Evolutionary conservation across 1,139 yeast species (phyloP).

Genomic region (Geotrichum histeridarum): DNA sequence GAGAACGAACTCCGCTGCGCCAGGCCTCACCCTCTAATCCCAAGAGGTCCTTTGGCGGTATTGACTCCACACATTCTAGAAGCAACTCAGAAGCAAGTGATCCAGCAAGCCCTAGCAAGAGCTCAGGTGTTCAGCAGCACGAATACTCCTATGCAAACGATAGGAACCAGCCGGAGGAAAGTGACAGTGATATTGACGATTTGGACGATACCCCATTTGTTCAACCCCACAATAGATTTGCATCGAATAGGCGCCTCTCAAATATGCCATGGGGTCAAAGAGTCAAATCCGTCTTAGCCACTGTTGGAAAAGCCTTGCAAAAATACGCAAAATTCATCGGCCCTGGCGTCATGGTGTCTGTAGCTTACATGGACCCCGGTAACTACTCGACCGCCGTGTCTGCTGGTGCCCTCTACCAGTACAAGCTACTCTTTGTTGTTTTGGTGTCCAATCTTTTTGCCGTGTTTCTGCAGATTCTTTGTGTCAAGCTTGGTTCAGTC

Average conservation of each 20-base stretch:
- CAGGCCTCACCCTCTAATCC: not conserved
- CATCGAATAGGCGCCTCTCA: not conserved
- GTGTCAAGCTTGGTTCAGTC: conserved; percentile 72
- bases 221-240: conserved; percentile 45
- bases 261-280: conserved; percentile 42
- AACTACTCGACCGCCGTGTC: conserved; percentile 74
- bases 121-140: not conserved
- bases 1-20: conserved; percentile 4
- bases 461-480: conserved; percentile 63
- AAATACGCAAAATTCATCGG: conserved; percentile 64
- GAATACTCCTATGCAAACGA: conserved; percentile 32
- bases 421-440: conserved; percentile 59
- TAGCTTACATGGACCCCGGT: conserved; percentile 83
- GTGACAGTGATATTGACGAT: conserved; percentile 41
- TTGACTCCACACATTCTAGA: not conserved
- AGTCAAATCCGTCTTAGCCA: conserved; percentile 51
- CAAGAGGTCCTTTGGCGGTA: conserved; percentile 9
- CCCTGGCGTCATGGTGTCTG: conserved; percentile 71
- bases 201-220: conserved; percentile 71
- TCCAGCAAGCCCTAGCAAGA: not conserved
- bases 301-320: conserved; percentile 45
- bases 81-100: not conserved
- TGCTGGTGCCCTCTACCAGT: conserved; percentile 69
- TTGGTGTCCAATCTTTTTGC: conserved; percentile 67
- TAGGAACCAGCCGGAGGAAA: conserved; percentile 50